These are phyloP conservation scores for Sphaerosporella brunnea DNA, from an alignment of 495 filamentous ascomycete genomes.

Conservation along the genomic window DNA sequence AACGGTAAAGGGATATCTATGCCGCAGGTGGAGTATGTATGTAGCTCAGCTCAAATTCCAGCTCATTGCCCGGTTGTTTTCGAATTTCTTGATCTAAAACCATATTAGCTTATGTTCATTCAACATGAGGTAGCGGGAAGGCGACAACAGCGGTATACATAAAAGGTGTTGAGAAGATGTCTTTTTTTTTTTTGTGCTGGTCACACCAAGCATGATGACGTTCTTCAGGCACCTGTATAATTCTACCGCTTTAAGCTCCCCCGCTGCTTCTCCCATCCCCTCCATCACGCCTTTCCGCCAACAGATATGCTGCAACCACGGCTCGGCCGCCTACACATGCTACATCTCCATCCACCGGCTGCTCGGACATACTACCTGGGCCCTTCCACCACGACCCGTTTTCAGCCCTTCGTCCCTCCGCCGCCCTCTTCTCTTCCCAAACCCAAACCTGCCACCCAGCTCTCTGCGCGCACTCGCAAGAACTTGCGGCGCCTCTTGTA, in stretches of 20 bases:
- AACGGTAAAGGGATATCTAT: too few species aligned
- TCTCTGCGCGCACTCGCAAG: conserved; percentile 48
- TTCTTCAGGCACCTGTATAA: too few species aligned
- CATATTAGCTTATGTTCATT: too few species aligned
- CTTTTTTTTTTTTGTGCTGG: too few species aligned
- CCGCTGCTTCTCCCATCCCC: neutral
- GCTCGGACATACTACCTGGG: neutral
- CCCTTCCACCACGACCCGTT: neutral
- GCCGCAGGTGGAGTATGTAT: too few species aligned
- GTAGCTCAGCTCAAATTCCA: too few species aligned
- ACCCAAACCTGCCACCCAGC: conserved; percentile 44
- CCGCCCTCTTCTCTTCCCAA: conserved; percentile 62
- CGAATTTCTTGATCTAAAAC: too few species aligned
- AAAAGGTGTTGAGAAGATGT: too few species aligned
- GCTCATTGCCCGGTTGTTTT: too few species aligned
- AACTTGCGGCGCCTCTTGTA: conserved; percentile 58
- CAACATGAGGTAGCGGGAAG: too few species aligned
- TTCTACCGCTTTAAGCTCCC: neutral
- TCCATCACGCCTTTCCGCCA: neutral
- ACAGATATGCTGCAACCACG: neutral
- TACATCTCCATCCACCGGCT: neutral
- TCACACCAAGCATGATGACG: too few species aligned
- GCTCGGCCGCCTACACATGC: neutral
- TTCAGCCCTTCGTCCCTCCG: conserved; percentile 37
- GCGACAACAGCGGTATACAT: too few species aligned